Evolutionary conservation across 2,329 filamentous ascomycete species (phyloP), one percentile per base, ranked within the genome.

Genomic region (Paecilomyces variotii): DNA sequence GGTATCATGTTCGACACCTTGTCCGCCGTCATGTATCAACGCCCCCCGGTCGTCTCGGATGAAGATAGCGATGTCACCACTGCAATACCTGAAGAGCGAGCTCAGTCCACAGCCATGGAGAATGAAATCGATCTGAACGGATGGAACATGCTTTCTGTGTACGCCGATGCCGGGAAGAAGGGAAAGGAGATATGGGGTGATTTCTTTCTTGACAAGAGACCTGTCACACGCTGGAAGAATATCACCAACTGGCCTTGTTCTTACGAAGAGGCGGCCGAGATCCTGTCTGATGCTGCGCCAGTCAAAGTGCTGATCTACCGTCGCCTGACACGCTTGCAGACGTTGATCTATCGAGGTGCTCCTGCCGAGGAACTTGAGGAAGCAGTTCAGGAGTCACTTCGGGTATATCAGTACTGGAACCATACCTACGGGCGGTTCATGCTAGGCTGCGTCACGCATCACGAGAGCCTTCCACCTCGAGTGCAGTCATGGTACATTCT

Each of bases 401-500:
- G 76, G 4, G 78, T 85, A 27, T 82, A 82, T 65, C 74, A 79
- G 52, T 78, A 84, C 67, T 85, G 83, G 83, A 79, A 82, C 57
- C 65, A 67, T 25, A 75, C 77, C 0, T 83, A 84, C 61, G 77
- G 76, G 1, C 73, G 73, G 0, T 82, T 85, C 62, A 81, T 84
- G 63, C 67, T 73, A 14, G 80, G 83, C 59, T 78, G 82, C 45
- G 71, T 83, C 11, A 69, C 74, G 2, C 70, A 81, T 59, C 82
- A 83, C 59, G 74, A 80, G 32, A 64, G 68, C 0, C 75, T 85
- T 0, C 81, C 82, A 1, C 65, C 78, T 10, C 80, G 80, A 12
- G 77, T 85, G 3, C 82, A 83, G 64, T 82, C 82, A 50, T 86
- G 83, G 83, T 85, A 84, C 60, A 76, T 84, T 12, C 80, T 82